Conservation (phyloP, 1,139 yeast genomes). For the Hanseniaspora uvarum region DNA sequence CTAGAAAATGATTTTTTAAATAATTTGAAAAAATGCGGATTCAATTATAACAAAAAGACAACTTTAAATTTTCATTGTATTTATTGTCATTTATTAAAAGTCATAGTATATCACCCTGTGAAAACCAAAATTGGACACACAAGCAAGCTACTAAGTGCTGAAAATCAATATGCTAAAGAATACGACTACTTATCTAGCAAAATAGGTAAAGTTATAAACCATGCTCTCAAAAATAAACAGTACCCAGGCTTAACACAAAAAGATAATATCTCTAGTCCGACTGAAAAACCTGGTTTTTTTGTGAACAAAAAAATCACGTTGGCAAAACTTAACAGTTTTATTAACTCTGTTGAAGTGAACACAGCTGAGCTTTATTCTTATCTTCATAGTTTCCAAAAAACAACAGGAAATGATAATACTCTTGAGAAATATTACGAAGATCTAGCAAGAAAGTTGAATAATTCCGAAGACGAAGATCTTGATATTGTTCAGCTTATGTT, state of each 20-base stretch:
- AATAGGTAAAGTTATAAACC: not conserved
- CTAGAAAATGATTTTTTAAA: not conserved
- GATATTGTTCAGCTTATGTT: slow-evolving; percentile 1
- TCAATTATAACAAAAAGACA: not conserved
- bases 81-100: slow-evolving; percentile 15
- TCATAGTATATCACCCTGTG: slow-evolving; percentile 7
- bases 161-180: slow-evolving; percentile 9
- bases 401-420: slow-evolving; percentile 3
- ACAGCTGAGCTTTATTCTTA: slow-evolving; percentile 7
- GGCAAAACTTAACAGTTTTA: not conserved
- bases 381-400: not conserved
- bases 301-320: not conserved
- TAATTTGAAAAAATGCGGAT: not conserved
- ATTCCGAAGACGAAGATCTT: not conserved
- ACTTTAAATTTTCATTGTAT: slow-evolving; percentile 7
- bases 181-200: slow-evolving; percentile 7
- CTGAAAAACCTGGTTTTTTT: not conserved
- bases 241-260: not conserved
- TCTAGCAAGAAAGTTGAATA: not conserved
- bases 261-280: not conserved
- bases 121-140: not conserved
- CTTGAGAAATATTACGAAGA: not conserved
- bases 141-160: not conserved
- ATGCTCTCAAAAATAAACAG: not conserved
- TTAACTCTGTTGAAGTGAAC: slow-evolving; percentile 8